Conservation (phyloP, 2,329 filamentous ascomycete genomes). For the Phyllosticta citriasiana region DNA sequence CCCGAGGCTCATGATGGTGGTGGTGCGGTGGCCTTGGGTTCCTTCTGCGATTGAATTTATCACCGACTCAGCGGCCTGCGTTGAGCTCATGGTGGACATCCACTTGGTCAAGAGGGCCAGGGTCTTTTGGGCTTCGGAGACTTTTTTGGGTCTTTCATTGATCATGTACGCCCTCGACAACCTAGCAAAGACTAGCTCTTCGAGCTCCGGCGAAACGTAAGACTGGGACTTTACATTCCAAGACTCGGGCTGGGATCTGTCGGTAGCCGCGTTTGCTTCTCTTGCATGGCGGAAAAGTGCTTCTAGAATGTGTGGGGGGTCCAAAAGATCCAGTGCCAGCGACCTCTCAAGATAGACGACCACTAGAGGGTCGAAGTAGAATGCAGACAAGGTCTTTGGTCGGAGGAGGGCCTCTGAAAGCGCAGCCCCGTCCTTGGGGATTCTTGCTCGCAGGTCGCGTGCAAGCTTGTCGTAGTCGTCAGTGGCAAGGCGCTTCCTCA, state of each 20-base stretch:
- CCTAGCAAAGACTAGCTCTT: slow-evolving; percentile 28
- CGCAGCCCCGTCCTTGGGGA: slow-evolving; percentile 25
- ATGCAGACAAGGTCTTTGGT: slow-evolving; percentile 19
- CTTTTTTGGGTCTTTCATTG: slow-evolving; percentile 21
- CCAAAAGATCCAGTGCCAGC: slow-evolving; percentile 22
- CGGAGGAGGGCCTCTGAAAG: slow-evolving; percentile 26
- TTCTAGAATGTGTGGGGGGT: slow-evolving; percentile 25
- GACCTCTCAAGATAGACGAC: slow-evolving; percentile 26
- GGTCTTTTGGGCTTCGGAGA: slow-evolving; percentile 22
- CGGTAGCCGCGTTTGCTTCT: neutral
- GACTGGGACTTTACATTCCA: slow-evolving; percentile 16
- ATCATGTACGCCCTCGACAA: slow-evolving; percentile 25
- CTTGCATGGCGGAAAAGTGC: slow-evolving; percentile 25
- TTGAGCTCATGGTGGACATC: slow-evolving; percentile 31
- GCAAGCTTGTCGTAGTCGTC: slow-evolving; percentile 25
- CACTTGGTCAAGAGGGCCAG: slow-evolving; percentile 24
- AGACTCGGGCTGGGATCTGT: neutral
- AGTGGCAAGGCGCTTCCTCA: slow-evolving; percentile 22
- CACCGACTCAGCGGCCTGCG: slow-evolving; percentile 29
- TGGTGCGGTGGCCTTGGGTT: slow-evolving; percentile 39
- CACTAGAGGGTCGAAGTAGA: slow-evolving; percentile 25
- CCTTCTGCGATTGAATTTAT: slow-evolving; percentile 30
- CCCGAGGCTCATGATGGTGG: slow-evolving; percentile 54
- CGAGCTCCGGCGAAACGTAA: slow-evolving; percentile 26
- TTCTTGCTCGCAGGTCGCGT: slow-evolving; percentile 22